These are phyloP conservation scores for Staphylotrichum tortipilum DNA, from an alignment of 495 filamentous ascomycete genomes.

Conservation along the genomic window DNA sequence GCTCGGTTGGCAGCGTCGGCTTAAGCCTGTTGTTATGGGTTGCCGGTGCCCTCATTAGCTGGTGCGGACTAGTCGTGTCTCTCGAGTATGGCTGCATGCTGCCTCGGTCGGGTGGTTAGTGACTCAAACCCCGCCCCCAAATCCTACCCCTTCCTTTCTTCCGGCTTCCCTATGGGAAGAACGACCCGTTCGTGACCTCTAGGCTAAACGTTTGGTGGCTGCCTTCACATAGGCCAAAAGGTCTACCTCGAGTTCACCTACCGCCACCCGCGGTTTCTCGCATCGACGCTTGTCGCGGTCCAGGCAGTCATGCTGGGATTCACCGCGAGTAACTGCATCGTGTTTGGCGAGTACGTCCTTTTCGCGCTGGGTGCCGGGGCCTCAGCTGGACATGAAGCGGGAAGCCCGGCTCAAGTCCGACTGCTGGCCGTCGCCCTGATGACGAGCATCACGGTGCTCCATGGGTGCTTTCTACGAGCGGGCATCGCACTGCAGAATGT, in stretches of 20 bases:
- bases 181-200: too few species aligned
- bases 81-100: constrained; percentile 69
- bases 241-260: constrained; percentile 75
- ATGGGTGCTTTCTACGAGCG: constrained; percentile 51
- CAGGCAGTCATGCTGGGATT: constrained; percentile 64
- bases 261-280: constrained; percentile 57
- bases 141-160: too few species aligned
- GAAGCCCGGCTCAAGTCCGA: constrained; percentile 43
- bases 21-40: constrained; percentile 57
- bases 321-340: constrained; percentile 60
- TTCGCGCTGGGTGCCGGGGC: constrained; percentile 46
- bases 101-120: constrained; percentile 56
- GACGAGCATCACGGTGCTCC: constrained; percentile 52
- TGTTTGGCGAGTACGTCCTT: constrained; percentile 62
- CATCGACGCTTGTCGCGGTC: constrained; percentile 57
- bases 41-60: constrained; percentile 50
- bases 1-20: constrained; percentile 59
- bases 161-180: too few species aligned
- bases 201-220: too few species aligned
- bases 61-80: constrained; percentile 50
- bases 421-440: constrained; percentile 54
- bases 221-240: constrained; percentile 40
- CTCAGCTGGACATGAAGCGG: constrained; percentile 32
- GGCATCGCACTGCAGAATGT: constrained; percentile 59
- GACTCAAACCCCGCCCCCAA: not conserved